Base-by-base conservation (phyloP, 306 rosid genomes). In the Cicer bijugum region DNA sequence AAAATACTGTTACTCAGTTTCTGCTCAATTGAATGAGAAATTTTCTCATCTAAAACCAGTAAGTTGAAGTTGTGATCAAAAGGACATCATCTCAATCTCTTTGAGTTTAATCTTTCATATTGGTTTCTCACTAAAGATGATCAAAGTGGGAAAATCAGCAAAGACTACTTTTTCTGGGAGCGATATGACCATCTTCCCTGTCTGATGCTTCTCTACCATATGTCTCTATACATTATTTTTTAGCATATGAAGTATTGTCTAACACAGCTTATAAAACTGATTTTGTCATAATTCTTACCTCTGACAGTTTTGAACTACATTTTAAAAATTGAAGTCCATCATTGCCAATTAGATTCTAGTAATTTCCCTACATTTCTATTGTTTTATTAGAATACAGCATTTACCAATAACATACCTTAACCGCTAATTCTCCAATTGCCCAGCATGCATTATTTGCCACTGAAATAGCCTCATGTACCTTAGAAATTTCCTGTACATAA, bases 401-500 rank as follows among this genome's bases (percentile, higher is more conserved):
- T 43, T 58, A 59, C 43, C 70, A 81, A 63, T 72, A 59, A 23
- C 85, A 62, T 88, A 92, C 99, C 97, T 95, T 95, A 51, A 95
- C 86, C 15, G 97, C 97, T 78, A 95, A 75, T 75, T 95, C 99
- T 77, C 99, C 99, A 67, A 95, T 92, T 43, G 97, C 96, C 99
- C 99, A 95, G 80, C 99, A 95, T 35, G 99, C 99, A 86, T 95
- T 95, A 82, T 95, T 95, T 76, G 99, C 99, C 67, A 95, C 97
- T 40, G 97, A 95, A 84, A 89, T 79, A 72, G 90, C 89, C 79
- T 89, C 93, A 80, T 84, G 88, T 57, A 92, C 85, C 89, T 86
- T 92, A 5, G 96, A 89, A 81, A 82, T 85, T 82, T 84, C 89
- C 99, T 95, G 89, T 46, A 60, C 53, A 82, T 44, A 19, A 80